phyloP scores from a whole-genome alignment of 257 asterid genomes.

The Orobanche coerulescens region DNA sequence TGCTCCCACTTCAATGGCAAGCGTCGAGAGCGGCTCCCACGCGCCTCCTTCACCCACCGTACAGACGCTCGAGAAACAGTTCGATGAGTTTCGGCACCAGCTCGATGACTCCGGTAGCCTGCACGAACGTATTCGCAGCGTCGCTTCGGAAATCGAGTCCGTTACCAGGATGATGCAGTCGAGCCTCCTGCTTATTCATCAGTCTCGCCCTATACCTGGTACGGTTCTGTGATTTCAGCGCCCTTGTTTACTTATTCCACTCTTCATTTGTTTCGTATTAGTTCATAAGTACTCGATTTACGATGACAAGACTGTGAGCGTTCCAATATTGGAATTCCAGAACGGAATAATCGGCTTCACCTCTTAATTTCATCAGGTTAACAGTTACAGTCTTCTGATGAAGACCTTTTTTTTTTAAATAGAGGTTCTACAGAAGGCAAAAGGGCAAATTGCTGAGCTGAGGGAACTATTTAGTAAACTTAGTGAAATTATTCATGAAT shows the following conservation, averaged over 20 bases:
- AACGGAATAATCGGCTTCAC: no score
- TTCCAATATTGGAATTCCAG: background rate
- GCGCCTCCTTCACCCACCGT: conserved; percentile 36
- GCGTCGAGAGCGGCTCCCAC: conserved; percentile 27
- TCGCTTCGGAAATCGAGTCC: conserved; percentile 73
- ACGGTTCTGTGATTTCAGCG: conserved; percentile 1
- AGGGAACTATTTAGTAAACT: conserved; percentile 52
- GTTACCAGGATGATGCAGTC: conserved; percentile 65
- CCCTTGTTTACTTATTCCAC: background rate
- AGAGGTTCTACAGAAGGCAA: conserved; percentile 84
- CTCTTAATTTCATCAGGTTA: no score
- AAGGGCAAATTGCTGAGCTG: conserved; percentile 46
- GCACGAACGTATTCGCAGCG: conserved; percentile 69
- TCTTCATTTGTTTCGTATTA: background rate
- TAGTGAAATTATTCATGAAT: conserved; percentile 58
- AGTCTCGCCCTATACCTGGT: conserved; percentile 66
- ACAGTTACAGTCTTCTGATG: no score
- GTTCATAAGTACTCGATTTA: background rate
- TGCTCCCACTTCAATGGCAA: conserved; percentile 39
- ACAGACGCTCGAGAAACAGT: conserved; percentile 60
- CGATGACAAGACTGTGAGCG: background rate
- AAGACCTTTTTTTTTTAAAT: conserved; percentile 4
- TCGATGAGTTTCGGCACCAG: conserved; percentile 58
- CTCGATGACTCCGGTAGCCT: conserved; percentile 61
- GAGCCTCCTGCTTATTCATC: conserved; percentile 66